Evolutionary conservation across 495 filamentous ascomycete species (phyloP).

Genomic region (Talaromyces nanjingensis): DNA sequence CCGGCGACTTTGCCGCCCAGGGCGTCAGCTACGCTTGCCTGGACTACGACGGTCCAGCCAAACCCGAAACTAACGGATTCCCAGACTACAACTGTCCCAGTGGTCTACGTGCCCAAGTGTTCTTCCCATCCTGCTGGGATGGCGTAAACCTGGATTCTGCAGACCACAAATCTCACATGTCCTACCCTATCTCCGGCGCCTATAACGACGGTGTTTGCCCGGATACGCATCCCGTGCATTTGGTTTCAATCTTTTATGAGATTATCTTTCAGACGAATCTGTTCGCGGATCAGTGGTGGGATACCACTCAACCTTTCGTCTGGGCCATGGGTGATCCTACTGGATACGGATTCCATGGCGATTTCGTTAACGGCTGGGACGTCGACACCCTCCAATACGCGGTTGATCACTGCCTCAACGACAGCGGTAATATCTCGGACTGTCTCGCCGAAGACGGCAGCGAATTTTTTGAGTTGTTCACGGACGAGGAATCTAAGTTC

Average conservation of each 20-base stretch:
- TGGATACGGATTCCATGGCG: slow-evolving; percentile 23
- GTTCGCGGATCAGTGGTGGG: slow-evolving; percentile 39
- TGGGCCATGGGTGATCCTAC: slow-evolving; percentile 29
- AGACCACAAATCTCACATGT: slow-evolving; percentile 44
- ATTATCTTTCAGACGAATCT: slow-evolving; percentile 55
- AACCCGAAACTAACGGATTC: slow-evolving; percentile 29
- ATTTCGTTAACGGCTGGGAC: slow-evolving; percentile 61
- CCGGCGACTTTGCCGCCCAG: slow-evolving; percentile 15
- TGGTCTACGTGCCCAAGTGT: slow-evolving; percentile 54
- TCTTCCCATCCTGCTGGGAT: slow-evolving; percentile 54
- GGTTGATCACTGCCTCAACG: slow-evolving; percentile 49
- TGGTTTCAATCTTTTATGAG: slow-evolving; percentile 64
- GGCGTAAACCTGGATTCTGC: slow-evolving; percentile 46
- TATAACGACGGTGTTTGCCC: slow-evolving; percentile 23
- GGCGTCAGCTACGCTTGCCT: slow-evolving; percentile 22
- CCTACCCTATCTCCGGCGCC: slow-evolving; percentile 21
- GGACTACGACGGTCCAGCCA: slow-evolving; percentile 10
- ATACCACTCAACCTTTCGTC: slow-evolving; percentile 39
- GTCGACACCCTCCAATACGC: slow-evolving; percentile 50
- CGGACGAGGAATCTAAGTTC: slow-evolving; percentile 27
- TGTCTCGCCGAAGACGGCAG: slow-evolving; percentile 32
- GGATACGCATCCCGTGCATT: slow-evolving; percentile 46
- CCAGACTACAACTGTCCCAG: slow-evolving; percentile 52
- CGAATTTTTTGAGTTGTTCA: slow-evolving; percentile 33
- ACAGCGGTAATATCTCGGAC: slow-evolving; percentile 41